Percentiles rank a stretch among this genome's conserved stretches.
These are phyloP conservation scores for Rhynchospora tenuis DNA, from an alignment of 176 grass and related monocot genomes.

Conservation along the genomic window DNA sequence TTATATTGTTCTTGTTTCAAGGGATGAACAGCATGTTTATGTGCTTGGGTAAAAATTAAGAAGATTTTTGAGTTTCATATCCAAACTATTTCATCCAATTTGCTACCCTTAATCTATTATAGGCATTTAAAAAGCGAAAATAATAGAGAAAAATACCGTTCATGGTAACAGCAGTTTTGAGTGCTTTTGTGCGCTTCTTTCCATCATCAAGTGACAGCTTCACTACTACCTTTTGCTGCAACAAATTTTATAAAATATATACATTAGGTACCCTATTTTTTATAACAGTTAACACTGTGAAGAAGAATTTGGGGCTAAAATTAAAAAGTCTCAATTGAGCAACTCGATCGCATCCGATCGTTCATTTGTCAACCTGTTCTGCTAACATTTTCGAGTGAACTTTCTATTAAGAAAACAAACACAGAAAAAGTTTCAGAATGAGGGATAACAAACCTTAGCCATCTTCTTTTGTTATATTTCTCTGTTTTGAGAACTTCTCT, in stretches of 20 bases:
- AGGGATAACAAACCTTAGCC: slow-evolving; percentile 1
- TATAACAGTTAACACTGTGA: not conserved
- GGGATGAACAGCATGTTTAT: not conserved
- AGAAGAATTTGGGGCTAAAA: not conserved
- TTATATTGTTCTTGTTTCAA: not conserved
- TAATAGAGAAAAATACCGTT: slow-evolving; percentile 22
- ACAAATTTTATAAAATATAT: not conserved
- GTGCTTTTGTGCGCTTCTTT: slow-evolving; percentile 49
- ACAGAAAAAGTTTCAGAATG: not conserved
- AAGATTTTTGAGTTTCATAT: too few species aligned
- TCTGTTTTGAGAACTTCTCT: not conserved
- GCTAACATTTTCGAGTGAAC: too few species aligned
- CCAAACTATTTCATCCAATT: too few species aligned
- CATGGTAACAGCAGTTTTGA: slow-evolving; percentile 53
- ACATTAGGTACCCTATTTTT: too few species aligned
- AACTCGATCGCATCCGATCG: too few species aligned
- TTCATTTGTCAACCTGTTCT: too few species aligned
- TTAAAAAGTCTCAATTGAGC: too few species aligned
- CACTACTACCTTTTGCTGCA: slow-evolving; percentile 69
- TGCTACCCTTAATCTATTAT: too few species aligned
- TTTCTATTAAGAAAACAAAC: not conserved
- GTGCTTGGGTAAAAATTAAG: not conserved
- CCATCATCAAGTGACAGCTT: slow-evolving; percentile 40
- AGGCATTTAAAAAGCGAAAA: not conserved
- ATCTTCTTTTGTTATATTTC: not conserved